Conservation (phyloP, 2,329 filamentous ascomycete species). For the Sarocladiaceae sp. region DNA sequence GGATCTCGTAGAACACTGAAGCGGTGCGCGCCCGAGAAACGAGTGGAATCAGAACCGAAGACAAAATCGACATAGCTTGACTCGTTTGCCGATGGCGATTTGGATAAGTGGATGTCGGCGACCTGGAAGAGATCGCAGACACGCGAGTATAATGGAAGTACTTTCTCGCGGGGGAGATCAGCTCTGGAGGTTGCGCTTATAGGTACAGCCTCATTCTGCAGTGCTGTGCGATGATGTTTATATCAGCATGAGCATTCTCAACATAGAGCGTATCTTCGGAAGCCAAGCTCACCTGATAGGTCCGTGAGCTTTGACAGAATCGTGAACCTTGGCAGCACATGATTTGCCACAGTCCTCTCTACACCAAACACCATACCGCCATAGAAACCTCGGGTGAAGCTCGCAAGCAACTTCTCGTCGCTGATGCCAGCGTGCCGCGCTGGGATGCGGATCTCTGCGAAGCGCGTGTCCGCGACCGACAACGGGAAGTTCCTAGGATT, state of each 20-base stretch:
- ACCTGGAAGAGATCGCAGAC: conserved; percentile 1
- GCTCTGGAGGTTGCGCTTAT: not conserved
- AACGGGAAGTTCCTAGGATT: not conserved
- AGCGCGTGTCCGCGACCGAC: not conserved
- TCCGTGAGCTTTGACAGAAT: not conserved
- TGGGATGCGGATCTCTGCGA: not conserved
- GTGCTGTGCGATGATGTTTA: not conserved
- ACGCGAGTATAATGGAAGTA: not conserved
- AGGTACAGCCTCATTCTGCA: not conserved
- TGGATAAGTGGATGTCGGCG: not conserved
- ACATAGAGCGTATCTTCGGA: too few species aligned
- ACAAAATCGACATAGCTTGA: conserved; percentile 5
- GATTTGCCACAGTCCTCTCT: not conserved
- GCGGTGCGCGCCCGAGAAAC: conserved; percentile 2
- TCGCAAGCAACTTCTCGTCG: conserved; percentile 1
- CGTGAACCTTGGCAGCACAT: not conserved
- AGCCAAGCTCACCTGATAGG: not conserved
- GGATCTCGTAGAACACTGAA: not conserved
- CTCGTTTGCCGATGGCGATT: not conserved
- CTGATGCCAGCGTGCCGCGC: not conserved
- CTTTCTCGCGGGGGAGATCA: not conserved
- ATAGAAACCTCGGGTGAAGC: not conserved
- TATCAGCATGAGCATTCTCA: too few species aligned
- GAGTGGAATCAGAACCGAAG: conserved; percentile 2
- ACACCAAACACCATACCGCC: not conserved